Evolutionary conservation across 176 grass and related monocot species (phyloP), one percentile per base, ranked within the genome.

Genomic region (Ensete glaucum): DNA sequence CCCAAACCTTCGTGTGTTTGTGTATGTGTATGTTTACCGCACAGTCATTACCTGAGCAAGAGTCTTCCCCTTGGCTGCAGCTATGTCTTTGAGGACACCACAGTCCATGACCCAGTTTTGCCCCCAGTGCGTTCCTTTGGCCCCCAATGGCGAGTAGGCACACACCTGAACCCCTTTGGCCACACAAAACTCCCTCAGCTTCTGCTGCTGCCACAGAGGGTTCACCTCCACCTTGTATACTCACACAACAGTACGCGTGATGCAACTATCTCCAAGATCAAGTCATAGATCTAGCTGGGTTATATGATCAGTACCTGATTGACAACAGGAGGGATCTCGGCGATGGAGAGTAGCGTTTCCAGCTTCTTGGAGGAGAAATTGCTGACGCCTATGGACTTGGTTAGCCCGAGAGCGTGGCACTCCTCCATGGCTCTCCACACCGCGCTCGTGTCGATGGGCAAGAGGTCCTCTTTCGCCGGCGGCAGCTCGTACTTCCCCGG

Each of bases 341-440:
- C 83, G 21, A 76, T 58, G 9, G 66, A 52, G 54, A 88, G 81
- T 20, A 92, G 53, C 52, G 79, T 71, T 58, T 86, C 56, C 59
- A 92, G 52, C 79, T 92, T 92, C 64, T 81, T 88, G 62, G 72
- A 86, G 20, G 87, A 86, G 82, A 92, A 92, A 67, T 92, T 92
- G 81, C 87, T 78, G 34, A 92, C 87, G 21, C 87, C 87, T 79
- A 89, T 87, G 76, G 83, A 82, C 77, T 72, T 89, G 56, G 81
- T 78, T 62, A 92, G 72, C 10, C 86, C 90, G 51, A 78, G 73
- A 2, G 19, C 67, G 34, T 89, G 82, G 2, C 87, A 92, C 78
- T 87, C 90, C 77, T 92, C 90, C 87, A 92, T 85, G 53, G 83
- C 84, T 68, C 78, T 50, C 86, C 90, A 92, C 64, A 89, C 73